Percentiles rank a stretch among this genome's conserved stretches.
Evolutionary conservation across 2,329 filamentous ascomycete genomes (phyloP).

Genomic region (Fusarium sp.): DNA sequence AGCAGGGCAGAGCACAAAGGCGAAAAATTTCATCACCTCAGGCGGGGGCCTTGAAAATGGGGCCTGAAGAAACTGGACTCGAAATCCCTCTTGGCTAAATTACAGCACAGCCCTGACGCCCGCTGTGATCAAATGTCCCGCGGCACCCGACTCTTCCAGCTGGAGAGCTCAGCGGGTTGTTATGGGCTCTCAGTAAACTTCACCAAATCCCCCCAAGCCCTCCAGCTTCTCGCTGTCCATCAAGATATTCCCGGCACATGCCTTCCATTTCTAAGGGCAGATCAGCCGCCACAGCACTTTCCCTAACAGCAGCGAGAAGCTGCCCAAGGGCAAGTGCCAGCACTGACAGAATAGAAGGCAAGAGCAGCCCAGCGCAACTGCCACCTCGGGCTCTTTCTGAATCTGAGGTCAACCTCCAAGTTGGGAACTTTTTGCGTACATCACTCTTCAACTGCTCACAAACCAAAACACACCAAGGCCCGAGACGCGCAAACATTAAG

Average conservation of each 20-base stretch:
- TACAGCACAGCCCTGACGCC: constrained; percentile 24
- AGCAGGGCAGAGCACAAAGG: constrained; percentile 27
- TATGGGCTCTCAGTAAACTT: constrained; percentile 17
- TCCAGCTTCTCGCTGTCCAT: constrained; percentile 5
- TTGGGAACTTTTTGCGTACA: constrained; percentile 18
- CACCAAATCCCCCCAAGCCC: constrained; percentile 7
- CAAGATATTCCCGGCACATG: neutral
- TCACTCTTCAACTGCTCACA: constrained; percentile 23
- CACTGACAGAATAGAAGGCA: constrained; percentile 3
- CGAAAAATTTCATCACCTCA: constrained; percentile 34
- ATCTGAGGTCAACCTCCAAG: neutral
- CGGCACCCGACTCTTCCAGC: constrained; percentile 11
- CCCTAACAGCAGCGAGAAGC: neutral
- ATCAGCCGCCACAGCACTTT: constrained; percentile 12
- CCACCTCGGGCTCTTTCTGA: neutral
- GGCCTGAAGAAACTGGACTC: constrained; percentile 26
- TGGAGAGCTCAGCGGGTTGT: constrained; percentile 1
- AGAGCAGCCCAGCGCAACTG: constrained; percentile 14
- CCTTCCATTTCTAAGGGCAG: constrained; percentile 15
- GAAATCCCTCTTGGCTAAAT: constrained; percentile 9
- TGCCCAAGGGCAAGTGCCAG: constrained; percentile 6
- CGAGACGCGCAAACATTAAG: constrained; percentile 21
- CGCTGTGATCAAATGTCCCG: constrained; percentile 13
- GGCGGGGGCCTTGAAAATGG: constrained; percentile 42
- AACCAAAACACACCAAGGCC: constrained; percentile 20